These are phyloP conservation scores for Ceratocystis eucalypticola DNA, from an alignment of 2,329 filamentous ascomycete genomes.

Conservation along the genomic window DNA sequence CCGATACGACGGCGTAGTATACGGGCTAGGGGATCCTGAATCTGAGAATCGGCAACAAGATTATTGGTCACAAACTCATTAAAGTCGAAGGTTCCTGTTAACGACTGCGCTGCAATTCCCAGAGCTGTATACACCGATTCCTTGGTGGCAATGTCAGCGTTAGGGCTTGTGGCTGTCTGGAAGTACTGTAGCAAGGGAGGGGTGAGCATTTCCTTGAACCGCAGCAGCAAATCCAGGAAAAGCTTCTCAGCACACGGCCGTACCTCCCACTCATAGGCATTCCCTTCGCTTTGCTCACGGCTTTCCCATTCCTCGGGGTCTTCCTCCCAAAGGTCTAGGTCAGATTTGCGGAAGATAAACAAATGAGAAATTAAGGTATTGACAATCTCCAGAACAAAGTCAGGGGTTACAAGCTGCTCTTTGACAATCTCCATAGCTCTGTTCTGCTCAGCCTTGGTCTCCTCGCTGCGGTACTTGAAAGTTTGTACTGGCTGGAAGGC, in stretches of 20 bases:
- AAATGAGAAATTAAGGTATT: slow-evolving; percentile 75
- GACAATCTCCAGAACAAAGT: slow-evolving; percentile 68
- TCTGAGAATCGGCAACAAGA: slow-evolving; percentile 64
- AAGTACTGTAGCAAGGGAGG: slow-evolving; percentile 75
- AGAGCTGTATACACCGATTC: slow-evolving; percentile 92
- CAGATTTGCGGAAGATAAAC: slow-evolving; percentile 72
- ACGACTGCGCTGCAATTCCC: slow-evolving; percentile 66
- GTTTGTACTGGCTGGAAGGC: slow-evolving; percentile 67
- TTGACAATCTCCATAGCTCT: slow-evolving; percentile 58
- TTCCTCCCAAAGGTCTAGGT: slow-evolving; percentile 84
- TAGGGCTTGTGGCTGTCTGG: slow-evolving; percentile 52
- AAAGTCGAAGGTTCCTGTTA: slow-evolving; percentile 69
- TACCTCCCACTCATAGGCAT: slow-evolving; percentile 84
- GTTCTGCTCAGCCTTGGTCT: slow-evolving; percentile 63
- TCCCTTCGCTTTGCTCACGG: slow-evolving; percentile 69
- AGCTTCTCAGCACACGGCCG: slow-evolving; percentile 87
- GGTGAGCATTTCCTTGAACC: slow-evolving; percentile 72
- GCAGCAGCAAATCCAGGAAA: slow-evolving; percentile 78
- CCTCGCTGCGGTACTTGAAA: slow-evolving; percentile 66
- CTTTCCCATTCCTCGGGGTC: slow-evolving; percentile 94
- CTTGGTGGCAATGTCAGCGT: slow-evolving; percentile 63
- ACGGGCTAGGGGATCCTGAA: slow-evolving; percentile 49
- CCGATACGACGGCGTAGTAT: slow-evolving; percentile 76
- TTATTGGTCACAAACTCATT: slow-evolving; percentile 63
- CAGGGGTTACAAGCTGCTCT: slow-evolving; percentile 57